Evolutionary conservation across 169 alveolate species (phyloP).

Genomic region (Eimeria praecox): DNA sequence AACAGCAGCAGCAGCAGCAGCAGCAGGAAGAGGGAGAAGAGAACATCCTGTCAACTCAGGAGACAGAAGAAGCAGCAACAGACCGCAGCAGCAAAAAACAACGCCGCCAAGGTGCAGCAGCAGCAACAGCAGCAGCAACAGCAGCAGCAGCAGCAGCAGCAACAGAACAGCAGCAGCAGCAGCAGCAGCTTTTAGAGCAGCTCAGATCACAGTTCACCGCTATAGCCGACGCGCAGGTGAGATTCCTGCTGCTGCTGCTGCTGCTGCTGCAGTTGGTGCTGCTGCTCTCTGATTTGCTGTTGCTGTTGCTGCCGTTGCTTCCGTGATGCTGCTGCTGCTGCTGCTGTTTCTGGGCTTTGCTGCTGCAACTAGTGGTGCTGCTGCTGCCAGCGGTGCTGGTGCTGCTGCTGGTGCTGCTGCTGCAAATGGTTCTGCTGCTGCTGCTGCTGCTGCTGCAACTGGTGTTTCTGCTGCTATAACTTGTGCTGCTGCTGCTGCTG

Average conservation of each 20-base stretch:
- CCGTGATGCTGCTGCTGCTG: not conserved
- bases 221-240: conserved; percentile 15
- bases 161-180: too few relatives aligned
- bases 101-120: conserved; percentile 3
- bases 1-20: conserved; percentile 42
- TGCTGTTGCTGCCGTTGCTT: conserved; percentile 6
- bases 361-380: conserved; percentile 1
- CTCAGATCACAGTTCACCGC: conserved; percentile 14
- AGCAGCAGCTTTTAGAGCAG: conserved; percentile 33
- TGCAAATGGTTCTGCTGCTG: not conserved
- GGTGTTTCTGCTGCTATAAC: conserved; percentile 8
- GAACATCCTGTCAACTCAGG: not conserved
- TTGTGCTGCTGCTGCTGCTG: conserved; percentile 42
- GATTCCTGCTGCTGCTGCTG: not conserved
- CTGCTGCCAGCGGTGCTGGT: not conserved
- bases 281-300: conserved; percentile 4
- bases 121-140: conserved; percentile 29
- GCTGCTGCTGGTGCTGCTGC: not conserved
- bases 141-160: conserved; percentile 7
- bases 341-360: not conserved
- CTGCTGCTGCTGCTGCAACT: not conserved
- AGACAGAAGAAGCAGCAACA: conserved; percentile 6
- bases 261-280: conserved; percentile 33
- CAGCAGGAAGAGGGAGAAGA: conserved; percentile 17
- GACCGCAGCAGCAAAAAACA: not conserved